phyloP scores from a whole-genome alignment of 495 filamentous ascomycete species.

The Pseudoneurospora amorphoporcata region DNA sequence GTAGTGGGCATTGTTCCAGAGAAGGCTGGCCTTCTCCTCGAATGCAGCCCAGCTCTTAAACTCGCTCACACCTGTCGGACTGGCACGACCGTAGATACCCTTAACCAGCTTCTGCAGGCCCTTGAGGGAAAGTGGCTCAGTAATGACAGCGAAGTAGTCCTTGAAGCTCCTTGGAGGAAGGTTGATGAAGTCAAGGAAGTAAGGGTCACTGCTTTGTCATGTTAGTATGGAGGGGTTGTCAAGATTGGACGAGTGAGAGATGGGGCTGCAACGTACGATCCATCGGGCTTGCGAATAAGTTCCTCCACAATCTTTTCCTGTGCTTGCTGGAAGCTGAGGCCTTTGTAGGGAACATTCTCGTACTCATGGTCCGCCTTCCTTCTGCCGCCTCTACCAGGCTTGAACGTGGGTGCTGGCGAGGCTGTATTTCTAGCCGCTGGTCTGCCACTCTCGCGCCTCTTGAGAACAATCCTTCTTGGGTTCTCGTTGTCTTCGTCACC shows the following conservation, averaged over 20 bases:
- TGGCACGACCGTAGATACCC: slow-evolving; percentile 54
- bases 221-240: slow-evolving; percentile 6
- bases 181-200: slow-evolving; percentile 55
- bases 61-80: slow-evolving; percentile 53
- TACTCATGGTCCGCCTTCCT: slow-evolving; percentile 41
- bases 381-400: slow-evolving; percentile 10
- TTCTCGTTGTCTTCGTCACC: slow-evolving; percentile 24
- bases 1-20: slow-evolving; percentile 76
- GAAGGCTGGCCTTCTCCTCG: slow-evolving; percentile 62
- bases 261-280: slow-evolving; percentile 39
- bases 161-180: slow-evolving; percentile 50
- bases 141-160: slow-evolving; percentile 72
- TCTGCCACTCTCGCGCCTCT: slow-evolving; percentile 21
- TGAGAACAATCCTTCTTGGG: slow-evolving; percentile 20
- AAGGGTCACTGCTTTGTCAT: slow-evolving; percentile 38
- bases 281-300: slow-evolving; percentile 52
- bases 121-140: slow-evolving; percentile 60
- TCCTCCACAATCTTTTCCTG: slow-evolving; percentile 72
- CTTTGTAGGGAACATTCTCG: slow-evolving; percentile 44
- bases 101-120: slow-evolving; percentile 59
- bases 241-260: not conserved
- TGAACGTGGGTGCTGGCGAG: not conserved
- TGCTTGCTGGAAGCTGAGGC: slow-evolving; percentile 63
- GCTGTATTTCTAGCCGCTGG: slow-evolving; percentile 1
- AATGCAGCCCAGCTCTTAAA: slow-evolving; percentile 73